Base-by-base conservation (phyloP, 2,329 filamentous ascomycete species). In the Shiraia sp. region DNA sequence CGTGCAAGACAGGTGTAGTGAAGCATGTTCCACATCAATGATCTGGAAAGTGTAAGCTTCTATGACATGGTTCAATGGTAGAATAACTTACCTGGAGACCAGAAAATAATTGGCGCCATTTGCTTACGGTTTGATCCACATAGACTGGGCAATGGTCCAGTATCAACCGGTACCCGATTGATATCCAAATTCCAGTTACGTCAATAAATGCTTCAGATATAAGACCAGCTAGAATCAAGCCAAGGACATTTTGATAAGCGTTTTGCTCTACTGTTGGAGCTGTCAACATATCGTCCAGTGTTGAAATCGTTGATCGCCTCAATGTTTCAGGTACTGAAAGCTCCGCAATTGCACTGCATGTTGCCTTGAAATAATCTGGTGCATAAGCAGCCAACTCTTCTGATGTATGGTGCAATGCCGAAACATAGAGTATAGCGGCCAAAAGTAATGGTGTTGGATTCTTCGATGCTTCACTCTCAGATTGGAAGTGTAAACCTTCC, bases 401-500 rank as follows among this genome's bases (percentile, higher is more conserved):
- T 1, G 61, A 29, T 54, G 62, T 13, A 55, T 69, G 47, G 59
- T 72, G 24, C 55, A 74, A 57, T 61, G 74, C 33, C 6, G 48
- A 48, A 13, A 51, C 48, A 53, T 75, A 75, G 0, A 76, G 62
- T 39, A 76, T 75, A 0, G 73, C 67, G 3, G 72, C 72, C 5
- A 76, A 54, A 8, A 76, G 60, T 1, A 75, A 57, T 1, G 73
- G 73, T 10, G 64, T 67, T 0, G 74, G 74, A 0, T 66, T 63
- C 0, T 72, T 74, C 22, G 74, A 75, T 0, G 60, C 71, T 48
- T 72, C 69, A 23, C 70, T 74, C 14, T 63, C 66, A 0, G 74
- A 72, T 9, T 75, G 61, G 35, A 75, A 76, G 45, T 75, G 74
- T 3, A 76, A 50, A 1, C 71, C 71, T 0, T 71, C 72, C 66